A percentile compares a stretch with the other conserved stretches of the same genome.
Conservation (phyloP, 2,329 filamentous ascomycete species). For the Monilinia vaccinii-corymbosi region DNA sequence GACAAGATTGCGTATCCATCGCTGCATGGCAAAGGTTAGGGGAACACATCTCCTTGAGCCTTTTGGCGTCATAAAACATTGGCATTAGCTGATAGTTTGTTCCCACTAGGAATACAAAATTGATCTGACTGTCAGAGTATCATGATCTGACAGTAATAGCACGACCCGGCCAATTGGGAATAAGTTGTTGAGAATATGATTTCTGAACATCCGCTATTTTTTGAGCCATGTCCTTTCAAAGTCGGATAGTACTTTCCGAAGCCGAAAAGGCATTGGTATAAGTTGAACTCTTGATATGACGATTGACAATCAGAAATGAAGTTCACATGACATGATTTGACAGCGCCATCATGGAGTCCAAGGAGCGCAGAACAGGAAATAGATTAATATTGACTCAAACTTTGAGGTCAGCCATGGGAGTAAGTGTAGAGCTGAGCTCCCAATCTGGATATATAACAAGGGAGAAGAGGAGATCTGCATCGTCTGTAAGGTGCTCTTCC, state of each 20-base stretch:
- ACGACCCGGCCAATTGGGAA: not conserved
- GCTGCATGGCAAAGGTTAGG: no score
- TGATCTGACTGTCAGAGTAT: not conserved
- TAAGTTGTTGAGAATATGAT: not conserved
- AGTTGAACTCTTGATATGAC: not conserved
- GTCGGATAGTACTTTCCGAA: not conserved
- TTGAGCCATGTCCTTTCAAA: not conserved
- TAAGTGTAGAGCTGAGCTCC: not conserved
- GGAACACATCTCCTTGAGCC: not conserved
- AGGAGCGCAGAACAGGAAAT: not conserved
- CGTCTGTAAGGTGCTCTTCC: not conserved
- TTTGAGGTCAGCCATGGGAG: not conserved
- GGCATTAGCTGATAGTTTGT: not conserved
- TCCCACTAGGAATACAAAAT: not conserved
- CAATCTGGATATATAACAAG: not conserved
- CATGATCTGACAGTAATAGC: not conserved
- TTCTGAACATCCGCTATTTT: not conserved
- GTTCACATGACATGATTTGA: not conserved
- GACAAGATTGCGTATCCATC: no score
- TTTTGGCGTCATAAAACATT: not conserved
- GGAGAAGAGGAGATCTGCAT: not conserved
- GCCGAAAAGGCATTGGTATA: not conserved
- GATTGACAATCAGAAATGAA: not conserved
- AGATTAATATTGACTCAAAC: not conserved
- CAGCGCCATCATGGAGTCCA: no score